These are phyloP conservation scores for Apiotrichum mycotoxinovorans DNA, from an alignment of 1,284 basidiomycete genomes.

Conservation along the genomic window DNA sequence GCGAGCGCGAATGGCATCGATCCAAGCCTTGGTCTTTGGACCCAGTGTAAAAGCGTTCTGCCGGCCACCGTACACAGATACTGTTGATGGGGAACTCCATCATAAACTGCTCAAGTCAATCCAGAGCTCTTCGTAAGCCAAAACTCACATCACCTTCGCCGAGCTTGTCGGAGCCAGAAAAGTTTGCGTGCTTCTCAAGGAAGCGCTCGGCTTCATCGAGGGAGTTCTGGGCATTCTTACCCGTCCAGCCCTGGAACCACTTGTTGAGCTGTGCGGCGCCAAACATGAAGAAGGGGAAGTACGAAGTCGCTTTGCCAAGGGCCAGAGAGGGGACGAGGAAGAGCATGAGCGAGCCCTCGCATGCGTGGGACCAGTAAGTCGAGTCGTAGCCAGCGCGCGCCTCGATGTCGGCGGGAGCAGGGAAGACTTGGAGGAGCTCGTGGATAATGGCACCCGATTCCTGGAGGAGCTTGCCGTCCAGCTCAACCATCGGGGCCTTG, in stretches of 20 bases:
- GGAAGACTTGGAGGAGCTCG: slow-evolving; percentile 20
- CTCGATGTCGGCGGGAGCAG: slow-evolving; percentile 4
- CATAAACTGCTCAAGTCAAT: background rate
- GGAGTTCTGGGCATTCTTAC: slow-evolving; percentile 14
- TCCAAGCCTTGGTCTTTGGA: background rate
- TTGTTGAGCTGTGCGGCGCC: background rate
- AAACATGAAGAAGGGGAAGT: slow-evolving; percentile 1
- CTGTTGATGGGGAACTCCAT: background rate
- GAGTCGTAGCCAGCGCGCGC: slow-evolving; percentile 8
- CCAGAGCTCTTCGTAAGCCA: too few relatives aligned
- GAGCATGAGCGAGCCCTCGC: slow-evolving; percentile 40
- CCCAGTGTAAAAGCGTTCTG: background rate
- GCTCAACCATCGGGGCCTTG: slow-evolving; percentile 32
- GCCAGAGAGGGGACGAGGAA: slow-evolving; percentile 22
- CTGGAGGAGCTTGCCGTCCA: slow-evolving; percentile 30
- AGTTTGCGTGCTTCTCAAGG: slow-evolving; percentile 25
- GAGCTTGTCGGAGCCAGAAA: slow-evolving; percentile 32
- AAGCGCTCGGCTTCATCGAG: slow-evolving; percentile 33
- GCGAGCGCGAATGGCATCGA: too few relatives aligned
- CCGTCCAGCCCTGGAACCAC: background rate
- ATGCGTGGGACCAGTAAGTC: slow-evolving; percentile 38
- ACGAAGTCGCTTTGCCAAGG: background rate
- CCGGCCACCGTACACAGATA: background rate
- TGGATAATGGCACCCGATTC: slow-evolving; percentile 41
- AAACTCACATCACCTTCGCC: slow-evolving; percentile 43